These are phyloP conservation scores for Eudorina sp. DNA, from an alignment of 139 green algal genomes.

Conservation along the genomic window DNA sequence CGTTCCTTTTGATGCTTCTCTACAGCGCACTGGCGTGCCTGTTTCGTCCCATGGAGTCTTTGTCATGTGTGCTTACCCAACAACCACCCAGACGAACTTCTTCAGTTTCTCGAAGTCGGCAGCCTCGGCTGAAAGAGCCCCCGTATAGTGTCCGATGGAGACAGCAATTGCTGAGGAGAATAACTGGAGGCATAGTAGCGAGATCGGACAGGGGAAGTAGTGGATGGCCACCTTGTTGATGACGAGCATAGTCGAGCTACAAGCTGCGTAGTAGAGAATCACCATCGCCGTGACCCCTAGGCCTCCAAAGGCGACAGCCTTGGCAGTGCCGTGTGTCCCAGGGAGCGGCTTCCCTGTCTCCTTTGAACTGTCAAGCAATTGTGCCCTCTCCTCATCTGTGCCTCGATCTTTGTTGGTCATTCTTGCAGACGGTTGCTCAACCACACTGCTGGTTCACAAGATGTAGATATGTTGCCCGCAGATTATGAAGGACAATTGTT, in stretches of 20 bases:
- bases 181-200: constrained; percentile 57
- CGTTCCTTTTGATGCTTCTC: too few species aligned
- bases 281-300: constrained; percentile 1
- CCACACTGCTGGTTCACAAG: neutral
- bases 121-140: constrained; percentile 38
- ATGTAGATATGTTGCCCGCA: too few species aligned
- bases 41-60: too few species aligned
- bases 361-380: neutral
- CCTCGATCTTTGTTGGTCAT: neutral
- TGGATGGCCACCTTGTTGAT: constrained; percentile 66
- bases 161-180: constrained; percentile 39
- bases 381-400: neutral
- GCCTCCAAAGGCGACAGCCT: neutral
- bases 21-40: too few species aligned
- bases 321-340: too few species aligned
- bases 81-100: constrained; percentile 51
- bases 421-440: too few species aligned
- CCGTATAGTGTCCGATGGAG: neutral
- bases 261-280: constrained; percentile 53
- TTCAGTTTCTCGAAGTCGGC: constrained; percentile 51
- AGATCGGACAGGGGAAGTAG: constrained; percentile 51
- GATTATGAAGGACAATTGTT: too few species aligned
- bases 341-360: constrained; percentile 1
- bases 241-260: constrained; percentile 58
- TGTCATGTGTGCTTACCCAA: constrained; percentile 19